Evolutionary conservation across 495 filamentous ascomycete species (phyloP).

Genomic region (Platismatia glauca): DNA sequence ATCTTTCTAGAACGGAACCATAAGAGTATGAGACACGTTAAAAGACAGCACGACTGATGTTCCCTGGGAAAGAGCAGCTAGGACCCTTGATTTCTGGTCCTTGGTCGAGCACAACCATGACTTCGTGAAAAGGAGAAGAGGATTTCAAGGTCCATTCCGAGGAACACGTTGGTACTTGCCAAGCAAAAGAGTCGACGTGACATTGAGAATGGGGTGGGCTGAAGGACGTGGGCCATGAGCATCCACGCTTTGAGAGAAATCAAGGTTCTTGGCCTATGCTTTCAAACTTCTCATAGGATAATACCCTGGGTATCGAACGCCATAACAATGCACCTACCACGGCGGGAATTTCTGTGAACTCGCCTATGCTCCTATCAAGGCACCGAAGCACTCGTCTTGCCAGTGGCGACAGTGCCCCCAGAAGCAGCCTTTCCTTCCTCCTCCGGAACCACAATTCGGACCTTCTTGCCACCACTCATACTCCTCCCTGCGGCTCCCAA

Average conservation of each 20-base stretch:
- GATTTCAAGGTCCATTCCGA: no score
- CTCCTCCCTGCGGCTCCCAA: constrained; percentile 14
- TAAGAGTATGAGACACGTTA: background rate
- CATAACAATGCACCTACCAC: background rate
- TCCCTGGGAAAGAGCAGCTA: background rate
- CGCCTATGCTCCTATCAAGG: constrained; percentile 1
- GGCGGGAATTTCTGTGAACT: background rate
- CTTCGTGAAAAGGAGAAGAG: no score
- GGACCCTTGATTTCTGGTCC: background rate
- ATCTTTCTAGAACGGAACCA: background rate
- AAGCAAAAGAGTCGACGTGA: background rate
- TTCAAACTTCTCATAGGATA: background rate
- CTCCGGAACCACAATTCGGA: constrained; percentile 20
- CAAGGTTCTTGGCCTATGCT: background rate
- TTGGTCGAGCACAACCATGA: no score
- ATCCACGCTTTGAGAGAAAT: background rate
- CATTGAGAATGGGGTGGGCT: background rate
- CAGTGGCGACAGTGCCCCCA: background rate
- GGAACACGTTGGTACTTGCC: background rate
- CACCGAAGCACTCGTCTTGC: constrained; percentile 14
- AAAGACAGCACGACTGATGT: background rate
- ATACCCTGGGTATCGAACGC: constrained; percentile 14
- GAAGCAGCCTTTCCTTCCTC: constrained; percentile 9
- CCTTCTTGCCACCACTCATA: constrained; percentile 23
- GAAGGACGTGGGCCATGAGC: background rate